phyloP scores from a whole-genome alignment of 805 yeast species.

The Debaryomyces maramus region DNA sequence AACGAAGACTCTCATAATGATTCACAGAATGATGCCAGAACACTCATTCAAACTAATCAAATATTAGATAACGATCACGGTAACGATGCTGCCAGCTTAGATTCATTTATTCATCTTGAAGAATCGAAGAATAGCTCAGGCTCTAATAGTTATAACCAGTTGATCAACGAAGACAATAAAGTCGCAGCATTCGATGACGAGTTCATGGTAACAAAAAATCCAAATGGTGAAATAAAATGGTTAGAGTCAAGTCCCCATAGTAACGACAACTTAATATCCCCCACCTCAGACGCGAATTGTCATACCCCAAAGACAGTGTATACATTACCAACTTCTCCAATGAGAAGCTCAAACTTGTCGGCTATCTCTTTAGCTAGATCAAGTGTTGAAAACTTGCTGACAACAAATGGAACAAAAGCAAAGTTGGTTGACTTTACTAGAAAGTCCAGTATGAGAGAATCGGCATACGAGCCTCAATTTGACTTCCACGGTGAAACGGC shows the following conservation, averaged over 20 bases:
- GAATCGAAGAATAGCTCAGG: conserved; percentile 16
- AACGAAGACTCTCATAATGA: conserved; percentile 1
- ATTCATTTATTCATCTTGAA: conserved; percentile 20
- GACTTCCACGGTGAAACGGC: conserved; percentile 34
- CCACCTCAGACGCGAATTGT: conserved; percentile 10
- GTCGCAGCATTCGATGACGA: conserved; percentile 25
- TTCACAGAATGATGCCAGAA: conserved; percentile 4
- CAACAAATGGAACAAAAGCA: conserved; percentile 28
- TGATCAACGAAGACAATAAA: conserved; percentile 10
- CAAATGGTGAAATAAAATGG: conserved; percentile 35
- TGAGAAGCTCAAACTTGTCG: conserved; percentile 19
- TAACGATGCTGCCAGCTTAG: conserved; percentile 13
- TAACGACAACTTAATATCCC: conserved; percentile 10
- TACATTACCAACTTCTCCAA: conserved; percentile 6
- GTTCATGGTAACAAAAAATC: conserved; percentile 26
- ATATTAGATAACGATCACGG: conserved; percentile 3
- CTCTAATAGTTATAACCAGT: conserved; percentile 16
- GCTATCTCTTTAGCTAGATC: conserved; percentile 18
- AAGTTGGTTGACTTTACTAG: conserved; percentile 50
- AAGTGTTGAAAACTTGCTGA: conserved; percentile 7
- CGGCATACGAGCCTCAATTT: conserved; percentile 34
- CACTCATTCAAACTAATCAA: not conserved
- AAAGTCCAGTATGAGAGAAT: conserved; percentile 41
- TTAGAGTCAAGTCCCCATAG: conserved; percentile 13
- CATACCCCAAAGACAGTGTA: conserved; percentile 1